phyloP scores from a whole-genome alignment of 208 protist species.

The Strigomonas galati region DNA sequence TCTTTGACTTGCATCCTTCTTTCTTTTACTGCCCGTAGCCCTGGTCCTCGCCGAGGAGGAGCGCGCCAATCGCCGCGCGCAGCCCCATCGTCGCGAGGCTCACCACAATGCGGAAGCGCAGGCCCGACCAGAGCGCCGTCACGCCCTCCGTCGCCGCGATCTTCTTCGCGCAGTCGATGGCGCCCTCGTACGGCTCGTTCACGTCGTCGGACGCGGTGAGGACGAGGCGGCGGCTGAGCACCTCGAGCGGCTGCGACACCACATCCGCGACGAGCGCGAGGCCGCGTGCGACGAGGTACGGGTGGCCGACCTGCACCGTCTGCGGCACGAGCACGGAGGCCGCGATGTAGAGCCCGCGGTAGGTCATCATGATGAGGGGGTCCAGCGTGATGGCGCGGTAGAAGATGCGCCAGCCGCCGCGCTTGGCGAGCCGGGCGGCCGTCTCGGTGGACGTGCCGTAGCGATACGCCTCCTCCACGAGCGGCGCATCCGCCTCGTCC shows the following conservation, averaged over 20 bases:
- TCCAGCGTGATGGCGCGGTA: conserved; percentile 59
- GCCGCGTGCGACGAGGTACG: conserved; percentile 43
- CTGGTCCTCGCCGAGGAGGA: not conserved
- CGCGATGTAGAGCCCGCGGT: conserved; percentile 57
- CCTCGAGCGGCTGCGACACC: conserved; percentile 76
- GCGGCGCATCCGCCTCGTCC: not conserved
- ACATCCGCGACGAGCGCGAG: conserved; percentile 59
- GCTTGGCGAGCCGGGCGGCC: conserved; percentile 40
- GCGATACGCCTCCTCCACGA: conserved; percentile 46
- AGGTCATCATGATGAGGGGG: conserved; percentile 57
- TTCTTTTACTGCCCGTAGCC: not conserved
- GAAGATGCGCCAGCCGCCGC: conserved; percentile 66
- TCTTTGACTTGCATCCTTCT: too few species aligned
- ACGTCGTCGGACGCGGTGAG: conserved; percentile 59
- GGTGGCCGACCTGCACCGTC: conserved; percentile 39
- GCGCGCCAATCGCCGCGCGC: conserved; percentile 17
- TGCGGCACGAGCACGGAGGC: conserved; percentile 29
- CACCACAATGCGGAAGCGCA: conserved; percentile 37
- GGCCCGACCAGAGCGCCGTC: conserved; percentile 66
- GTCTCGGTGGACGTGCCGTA: conserved; percentile 57
- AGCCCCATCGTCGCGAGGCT: conserved; percentile 29
- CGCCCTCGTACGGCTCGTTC: conserved; percentile 24
- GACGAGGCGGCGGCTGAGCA: conserved; percentile 66
- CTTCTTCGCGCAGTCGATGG: conserved; percentile 40
- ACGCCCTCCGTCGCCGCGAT: conserved; percentile 60